Evolutionary conservation across 768 basidiomycete genomes (phyloP), one percentile per base, ranked within the genome.

Genomic region (Boletus reticuloceps): DNA sequence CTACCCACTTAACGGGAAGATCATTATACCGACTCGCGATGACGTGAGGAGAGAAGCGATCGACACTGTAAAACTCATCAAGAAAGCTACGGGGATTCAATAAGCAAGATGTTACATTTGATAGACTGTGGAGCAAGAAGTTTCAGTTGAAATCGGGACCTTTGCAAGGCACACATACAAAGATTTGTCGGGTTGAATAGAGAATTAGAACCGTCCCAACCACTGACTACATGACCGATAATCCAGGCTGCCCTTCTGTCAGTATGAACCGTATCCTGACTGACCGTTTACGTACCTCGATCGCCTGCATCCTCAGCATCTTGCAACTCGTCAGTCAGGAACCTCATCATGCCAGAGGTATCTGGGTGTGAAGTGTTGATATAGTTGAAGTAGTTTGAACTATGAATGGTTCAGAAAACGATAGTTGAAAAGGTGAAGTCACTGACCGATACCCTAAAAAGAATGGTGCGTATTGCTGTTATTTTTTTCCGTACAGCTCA

Each of bases 31-130:
- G 50, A 87, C 85, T 85, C 42, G 86, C 84, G 57, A 89, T 86
- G 51, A 89, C 87, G 61, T 89, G 88, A 31, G 87, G 87, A 9
- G 86, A 84, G 69, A 78, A 89, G n/a, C 87, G 84, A 61, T 89
- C 87, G 52, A 89, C 82, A 51, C 86, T 88, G 48, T 40, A 34
- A 41, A 51, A 8, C 25, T 49, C 20, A 34, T 53, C 36, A 58
- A 41, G 27, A 42, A 32, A 36, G 27, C 40, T 20, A 25, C 0
- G 4, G 48, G 5, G 29, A 11, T 19, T 50, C 2, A 9, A 54
- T 51, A 31, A 45, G 31, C 25, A 37, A 19, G 22, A 20, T 10
- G 38, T 46, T 42, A 81, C 79, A 81, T 81, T 59, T 81, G 80
- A 60, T 81, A 80, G 64, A 74, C 79, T 80, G 55, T 48, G 6